Base-by-base conservation (phyloP, 2,329 filamentous ascomycete genomes). In the Fusarium ramigenum region DNA sequence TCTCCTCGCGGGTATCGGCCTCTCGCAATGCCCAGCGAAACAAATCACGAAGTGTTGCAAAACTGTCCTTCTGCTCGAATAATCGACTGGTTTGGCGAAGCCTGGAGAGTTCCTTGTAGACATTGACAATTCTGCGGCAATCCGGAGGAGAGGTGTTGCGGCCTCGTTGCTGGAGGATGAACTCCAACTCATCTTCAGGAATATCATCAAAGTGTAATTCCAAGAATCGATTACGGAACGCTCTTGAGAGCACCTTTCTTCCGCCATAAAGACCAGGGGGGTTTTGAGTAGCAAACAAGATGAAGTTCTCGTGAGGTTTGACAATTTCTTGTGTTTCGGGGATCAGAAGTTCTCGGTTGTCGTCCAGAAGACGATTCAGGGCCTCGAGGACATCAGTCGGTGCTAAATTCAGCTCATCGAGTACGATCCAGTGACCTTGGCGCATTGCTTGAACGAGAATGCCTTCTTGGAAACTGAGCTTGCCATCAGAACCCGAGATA, bases 151-250 rank as follows among this genome's bases (percentile, higher is more conserved):
- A 94, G 19, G 97, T 91, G 72, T 90, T 95, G 77, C 95, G 90
- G 66, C 95, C 97, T 69, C 97, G 89, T 79, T 94, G 92, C 79
- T 97, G 93, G 39, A 99, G 81, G 76, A 99, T 99, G 46, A 91
- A 93, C 78, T 97, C 94, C 49, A 99, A 85, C 79, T 99, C 97
- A 72, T 94, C 92, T 79, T 98, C 94, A 0, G 96, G 96, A 30
- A 99, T 99, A 78, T 99, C 97, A 76, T 98, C 96, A 78, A 97
- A 98, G 81, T 99, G 96, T 9, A 99, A 86, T 82, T 99, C 96
- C 7, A 99, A 87, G 78, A 99, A 99, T 78, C 96, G 90, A 81
- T 99, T 99, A 61, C 97, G 91, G 83, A 99, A 99, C 4, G 96
- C 96, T 46, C 97, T 90, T 3, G 96, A 98, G 12, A 99, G 86